Conservation (phyloP, 768 basidiomycete species). For the Termitomyces titanicus region DNA sequence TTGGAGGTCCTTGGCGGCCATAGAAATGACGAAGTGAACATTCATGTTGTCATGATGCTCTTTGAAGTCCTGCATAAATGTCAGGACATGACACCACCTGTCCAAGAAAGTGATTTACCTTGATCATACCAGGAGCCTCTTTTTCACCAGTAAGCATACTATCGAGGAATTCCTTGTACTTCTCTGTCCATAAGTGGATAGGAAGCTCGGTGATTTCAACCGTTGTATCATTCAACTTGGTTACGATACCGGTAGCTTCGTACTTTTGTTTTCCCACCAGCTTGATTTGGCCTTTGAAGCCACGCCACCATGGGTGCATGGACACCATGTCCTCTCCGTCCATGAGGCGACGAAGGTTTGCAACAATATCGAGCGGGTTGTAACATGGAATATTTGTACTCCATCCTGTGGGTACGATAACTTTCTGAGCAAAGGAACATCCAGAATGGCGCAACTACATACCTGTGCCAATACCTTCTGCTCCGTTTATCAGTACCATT, state of each 20-base stretch:
- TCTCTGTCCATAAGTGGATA: conserved; percentile 92
- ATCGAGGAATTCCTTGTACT: conserved; percentile 90
- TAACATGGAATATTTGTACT: conserved; percentile 89
- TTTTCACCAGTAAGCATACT: conserved; percentile 80
- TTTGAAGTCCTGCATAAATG: conserved; percentile 77
- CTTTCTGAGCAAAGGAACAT: not conserved
- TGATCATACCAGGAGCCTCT: conserved; percentile 67
- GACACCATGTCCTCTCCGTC: conserved; percentile 73
- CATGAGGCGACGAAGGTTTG: conserved; percentile 86
- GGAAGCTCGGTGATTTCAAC: conserved; percentile 95
- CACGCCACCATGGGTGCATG: conserved; percentile 98
- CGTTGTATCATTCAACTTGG: conserved; percentile 81
- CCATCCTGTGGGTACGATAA: conserved; percentile 61
- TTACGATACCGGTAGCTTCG: conserved; percentile 69
- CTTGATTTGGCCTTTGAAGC: conserved; percentile 88
- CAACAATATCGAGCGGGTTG: conserved; percentile 88
- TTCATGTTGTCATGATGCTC: conserved; percentile 94
- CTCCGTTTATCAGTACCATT: conserved; percentile 86
- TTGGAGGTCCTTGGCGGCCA: conserved; percentile 76
- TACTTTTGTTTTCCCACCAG: conserved; percentile 81
- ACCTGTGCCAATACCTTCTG: conserved; percentile 98
- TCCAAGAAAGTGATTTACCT: conserved; percentile 42
- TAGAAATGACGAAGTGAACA: conserved; percentile 82
- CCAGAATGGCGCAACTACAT: conserved; percentile 15
- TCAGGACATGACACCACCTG: not conserved